Evolutionary conservation across 306 rosid genomes (phyloP).

Genomic region (Urtica urens): DNA sequence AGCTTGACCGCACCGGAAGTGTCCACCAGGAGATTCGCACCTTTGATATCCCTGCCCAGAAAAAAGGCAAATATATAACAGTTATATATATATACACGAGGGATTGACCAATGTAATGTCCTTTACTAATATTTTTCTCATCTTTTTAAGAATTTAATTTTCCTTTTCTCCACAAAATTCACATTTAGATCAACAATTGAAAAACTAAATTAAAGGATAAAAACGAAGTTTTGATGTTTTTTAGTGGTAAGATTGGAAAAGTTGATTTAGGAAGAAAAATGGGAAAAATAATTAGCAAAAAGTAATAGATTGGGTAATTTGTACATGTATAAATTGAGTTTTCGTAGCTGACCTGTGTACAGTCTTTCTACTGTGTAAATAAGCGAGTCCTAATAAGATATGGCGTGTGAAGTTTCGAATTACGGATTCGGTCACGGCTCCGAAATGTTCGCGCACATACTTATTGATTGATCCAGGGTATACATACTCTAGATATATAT

Average conservation of each 20-base stretch:
- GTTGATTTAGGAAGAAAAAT: no score
- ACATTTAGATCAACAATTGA: no score
- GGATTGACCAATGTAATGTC: no score
- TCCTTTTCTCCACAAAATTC: no score
- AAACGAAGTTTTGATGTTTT: no score
- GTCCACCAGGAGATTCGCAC: constrained; percentile 91
- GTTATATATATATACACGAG: no score
- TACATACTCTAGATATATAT: constrained; percentile 83
- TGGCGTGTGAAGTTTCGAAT: constrained; percentile 81
- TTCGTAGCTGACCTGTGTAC: constrained; percentile 99
- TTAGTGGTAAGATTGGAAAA: no score
- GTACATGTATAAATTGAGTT: no score
- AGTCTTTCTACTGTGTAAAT: constrained; percentile 58
- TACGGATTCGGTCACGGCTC: constrained; percentile 70
- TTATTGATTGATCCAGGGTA: constrained; percentile 77
- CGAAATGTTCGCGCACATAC: constrained; percentile 58
- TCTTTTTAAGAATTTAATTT: not conserved
- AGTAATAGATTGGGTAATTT: no score
- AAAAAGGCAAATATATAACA: no score
- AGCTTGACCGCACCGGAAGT: constrained; percentile 76
- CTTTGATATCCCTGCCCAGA: constrained; percentile 77
- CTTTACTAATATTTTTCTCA: not conserved
- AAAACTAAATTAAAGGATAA: no score
- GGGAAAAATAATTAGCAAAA: no score
- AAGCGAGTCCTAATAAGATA: constrained; percentile 73